Percentiles rank a stretch among this genome's conserved stretches.
Evolutionary conservation across 2,329 filamentous ascomycete species (phyloP).

Genomic region (Epichloe elymi): DNA sequence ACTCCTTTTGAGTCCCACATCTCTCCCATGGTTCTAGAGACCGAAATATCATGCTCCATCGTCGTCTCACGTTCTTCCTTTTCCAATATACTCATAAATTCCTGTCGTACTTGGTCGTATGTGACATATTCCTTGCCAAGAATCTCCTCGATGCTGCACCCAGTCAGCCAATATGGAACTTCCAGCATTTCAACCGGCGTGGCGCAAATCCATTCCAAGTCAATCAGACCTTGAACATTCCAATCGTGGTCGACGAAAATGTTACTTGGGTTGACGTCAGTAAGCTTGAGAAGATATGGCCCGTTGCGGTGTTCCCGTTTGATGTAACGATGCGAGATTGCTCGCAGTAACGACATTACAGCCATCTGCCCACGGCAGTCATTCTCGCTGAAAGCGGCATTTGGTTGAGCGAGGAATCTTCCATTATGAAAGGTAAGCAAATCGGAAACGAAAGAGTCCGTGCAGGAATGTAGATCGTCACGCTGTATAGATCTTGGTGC

Average conservation of each 20-base stretch:
- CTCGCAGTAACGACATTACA: background rate
- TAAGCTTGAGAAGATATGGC: constrained; percentile 20
- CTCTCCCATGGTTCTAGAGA: too few species aligned
- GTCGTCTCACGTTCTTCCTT: too few species aligned
- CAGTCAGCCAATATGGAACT: background rate
- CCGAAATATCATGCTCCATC: too few species aligned
- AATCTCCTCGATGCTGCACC: too few species aligned
- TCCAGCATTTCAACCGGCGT: constrained; percentile 12
- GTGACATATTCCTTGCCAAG: too few species aligned
- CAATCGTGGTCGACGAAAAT: constrained; percentile 20
- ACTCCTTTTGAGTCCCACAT: too few species aligned
- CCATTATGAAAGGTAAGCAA: background rate
- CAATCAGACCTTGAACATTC: constrained; percentile 17
- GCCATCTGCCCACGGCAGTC: background rate
- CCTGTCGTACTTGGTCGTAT: too few species aligned
- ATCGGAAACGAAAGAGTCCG: background rate
- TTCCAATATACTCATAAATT: too few species aligned
- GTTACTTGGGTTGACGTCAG: constrained; percentile 24
- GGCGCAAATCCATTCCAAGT: constrained; percentile 18
- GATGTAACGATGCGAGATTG: constrained; percentile 9
- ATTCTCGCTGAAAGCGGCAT: background rate
- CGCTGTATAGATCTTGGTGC: background rate
- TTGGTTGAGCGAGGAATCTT: background rate
- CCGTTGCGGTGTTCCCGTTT: constrained; percentile 13
- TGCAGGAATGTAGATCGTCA: background rate